Evolutionary conservation across 257 asterid genomes (phyloP), one percentile per base, ranked within the genome.

Genomic region (Primulina tabacum): DNA sequence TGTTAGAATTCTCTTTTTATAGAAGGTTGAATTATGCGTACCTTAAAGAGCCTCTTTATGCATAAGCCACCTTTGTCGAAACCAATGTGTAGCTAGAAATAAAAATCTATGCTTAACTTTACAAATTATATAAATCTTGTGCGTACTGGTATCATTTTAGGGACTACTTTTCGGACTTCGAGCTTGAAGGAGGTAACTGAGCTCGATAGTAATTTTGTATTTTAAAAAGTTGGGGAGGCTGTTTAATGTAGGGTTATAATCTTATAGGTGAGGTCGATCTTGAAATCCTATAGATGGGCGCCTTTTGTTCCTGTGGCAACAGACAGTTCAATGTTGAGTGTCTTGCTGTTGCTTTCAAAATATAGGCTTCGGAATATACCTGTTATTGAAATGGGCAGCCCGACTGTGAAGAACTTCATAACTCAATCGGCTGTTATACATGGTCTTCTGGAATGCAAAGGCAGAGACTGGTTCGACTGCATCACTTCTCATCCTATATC

Each of bases 361-460:
- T 93, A 93, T 34, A 78, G 99, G 82, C 88, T 90, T 60, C 86
- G 99, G 38, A 93, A 89, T 5, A 96, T 93, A 58, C 99, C 99
- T 0, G 89, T 93, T 64, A 78, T 90, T 17, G 96, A 87, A 58
- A 43, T 86, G 17, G 95, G 96, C 1, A 77, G 65, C 5, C 73
- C 97, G 2, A 6, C 69, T 7, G 80, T 93, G 1, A 85, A 68
- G 65, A 93, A 93, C 84, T 93, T 80, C 84, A 89, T 93, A 69
- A 93, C 99, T 52, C 99, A 93, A 65, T 93, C 99, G 12, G 96
- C 99, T 1, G 86, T 93, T 2, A 60, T 93, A 24, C 95, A 83
- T 67, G 97, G 97, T 50, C 90, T 90, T 30, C 86, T 83, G 30
- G 73, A 85, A 62, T 90, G 97, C 83, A 80, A 73, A 65, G 97